Conservation (phyloP, 371 early-diverging fungal genomes). For the Mucor circinelloides region DNA sequence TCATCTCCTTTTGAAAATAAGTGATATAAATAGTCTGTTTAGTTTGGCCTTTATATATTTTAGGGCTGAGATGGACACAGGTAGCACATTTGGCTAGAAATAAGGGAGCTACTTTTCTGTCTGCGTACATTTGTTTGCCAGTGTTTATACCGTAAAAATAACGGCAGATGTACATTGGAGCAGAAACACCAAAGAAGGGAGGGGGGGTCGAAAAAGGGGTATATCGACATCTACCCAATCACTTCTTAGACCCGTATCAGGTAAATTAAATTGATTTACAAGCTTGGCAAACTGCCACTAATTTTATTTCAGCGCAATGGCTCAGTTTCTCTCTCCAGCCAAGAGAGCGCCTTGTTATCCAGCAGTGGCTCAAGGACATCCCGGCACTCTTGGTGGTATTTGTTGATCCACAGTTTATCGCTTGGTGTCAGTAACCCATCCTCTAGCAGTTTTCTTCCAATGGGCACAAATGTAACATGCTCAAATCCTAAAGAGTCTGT, state of each 20-base stretch:
- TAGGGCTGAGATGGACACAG: neutral
- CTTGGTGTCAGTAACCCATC: slow-evolving; percentile 55
- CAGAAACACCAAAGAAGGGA: neutral
- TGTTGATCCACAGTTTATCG: slow-evolving; percentile 85
- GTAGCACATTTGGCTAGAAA: neutral
- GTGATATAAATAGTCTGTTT: neutral
- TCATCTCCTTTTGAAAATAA: neutral
- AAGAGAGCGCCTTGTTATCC: slow-evolving; percentile 63
- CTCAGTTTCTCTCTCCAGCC: slow-evolving; percentile 76
- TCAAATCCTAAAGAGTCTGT: slow-evolving; percentile 84
- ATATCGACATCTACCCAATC: neutral
- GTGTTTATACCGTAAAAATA: neutral
- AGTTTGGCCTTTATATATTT: neutral
- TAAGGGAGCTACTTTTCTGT: neutral
- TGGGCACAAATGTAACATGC: slow-evolving; percentile 87
- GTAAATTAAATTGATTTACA: neutral
- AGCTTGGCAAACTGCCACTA: neutral
- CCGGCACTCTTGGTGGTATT: slow-evolving; percentile 78
- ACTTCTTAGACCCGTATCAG: neutral
- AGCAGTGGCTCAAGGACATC: slow-evolving; percentile 76
- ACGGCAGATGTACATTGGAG: neutral
- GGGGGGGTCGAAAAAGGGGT: neutral
- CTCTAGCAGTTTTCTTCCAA: slow-evolving; percentile 76
- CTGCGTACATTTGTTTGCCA: no score
- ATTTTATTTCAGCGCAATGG: slow-evolving; percentile 4